A percentile compares a stretch with the other conserved stretches of the same genome.
Conservation (phyloP, 805 yeast genomes). For the Ogataea minuta region DNA sequence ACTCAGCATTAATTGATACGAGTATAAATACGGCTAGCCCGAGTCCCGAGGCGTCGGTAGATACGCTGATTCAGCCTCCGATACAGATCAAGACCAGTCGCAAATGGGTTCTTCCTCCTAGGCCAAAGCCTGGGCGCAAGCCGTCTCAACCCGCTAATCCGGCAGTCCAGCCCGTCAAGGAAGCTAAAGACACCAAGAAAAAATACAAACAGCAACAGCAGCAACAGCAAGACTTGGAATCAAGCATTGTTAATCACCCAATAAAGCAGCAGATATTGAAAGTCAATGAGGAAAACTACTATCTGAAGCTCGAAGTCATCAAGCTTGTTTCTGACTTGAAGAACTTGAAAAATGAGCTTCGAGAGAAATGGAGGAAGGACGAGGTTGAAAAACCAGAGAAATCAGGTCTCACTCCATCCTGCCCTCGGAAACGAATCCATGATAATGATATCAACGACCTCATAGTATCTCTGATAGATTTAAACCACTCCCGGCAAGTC, state of each 20-base stretch:
- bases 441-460: constrained; percentile 38
- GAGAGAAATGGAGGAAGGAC: constrained; percentile 2
- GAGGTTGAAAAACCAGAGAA: neutral
- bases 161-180: constrained; percentile 2
- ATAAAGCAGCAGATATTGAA: constrained; percentile 40
- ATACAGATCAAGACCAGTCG: constrained; percentile 58
- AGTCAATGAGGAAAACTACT: constrained; percentile 45
- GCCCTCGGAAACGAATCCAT: constrained; percentile 28
- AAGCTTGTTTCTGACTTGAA: constrained; percentile 45
- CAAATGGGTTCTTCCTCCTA: constrained; percentile 81
- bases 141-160: constrained; percentile 32
- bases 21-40: constrained; percentile 14
- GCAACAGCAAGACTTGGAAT: constrained; percentile 10
- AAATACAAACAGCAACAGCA: constrained; percentile 7
- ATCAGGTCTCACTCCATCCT: constrained; percentile 1
- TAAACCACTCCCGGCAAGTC: constrained; percentile 30
- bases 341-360: constrained; percentile 30
- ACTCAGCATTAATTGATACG: constrained; percentile 7
- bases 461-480: constrained; percentile 35
- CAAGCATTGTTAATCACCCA: constrained; percentile 30
- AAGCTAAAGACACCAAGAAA: constrained; percentile 14
- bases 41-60: constrained; percentile 13
- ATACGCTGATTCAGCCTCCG: constrained; percentile 12
- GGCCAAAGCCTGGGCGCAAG: constrained; percentile 73
- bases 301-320: constrained; percentile 42